A percentile compares a stretch with the other conserved stretches of the same genome.
Evolutionary conservation across 169 alveolate species (phyloP).

Genomic region (Pseudocohnilembus persalinus): DNA sequence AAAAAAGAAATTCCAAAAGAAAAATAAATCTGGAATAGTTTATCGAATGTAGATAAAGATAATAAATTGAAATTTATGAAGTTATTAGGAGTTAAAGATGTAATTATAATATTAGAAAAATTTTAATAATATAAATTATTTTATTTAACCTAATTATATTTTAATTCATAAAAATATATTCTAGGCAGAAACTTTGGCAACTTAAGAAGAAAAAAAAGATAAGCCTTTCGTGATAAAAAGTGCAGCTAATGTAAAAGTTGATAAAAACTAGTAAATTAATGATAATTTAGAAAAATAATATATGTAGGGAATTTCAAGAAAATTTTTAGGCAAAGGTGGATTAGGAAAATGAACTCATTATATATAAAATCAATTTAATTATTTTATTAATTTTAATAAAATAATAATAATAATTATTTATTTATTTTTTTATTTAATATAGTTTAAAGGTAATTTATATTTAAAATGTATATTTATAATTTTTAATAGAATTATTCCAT

Average conservation of each 20-base stretch:
- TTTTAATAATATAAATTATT: too few relatives aligned
- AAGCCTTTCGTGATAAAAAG: neutral
- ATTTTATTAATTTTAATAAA: too few relatives aligned
- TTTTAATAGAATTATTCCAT: too few relatives aligned
- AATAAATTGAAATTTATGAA: neutral
- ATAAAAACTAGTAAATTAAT: neutral
- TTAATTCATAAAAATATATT: too few relatives aligned
- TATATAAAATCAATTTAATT: too few relatives aligned
- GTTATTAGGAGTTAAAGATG: neutral
- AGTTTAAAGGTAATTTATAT: too few relatives aligned
- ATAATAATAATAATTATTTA: too few relatives aligned
- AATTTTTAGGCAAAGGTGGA: neutral
- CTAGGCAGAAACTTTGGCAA: too few relatives aligned
- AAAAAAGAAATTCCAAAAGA: neutral
- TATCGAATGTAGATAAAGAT: neutral
- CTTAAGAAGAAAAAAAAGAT: neutral
- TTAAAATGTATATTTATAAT: too few relatives aligned
- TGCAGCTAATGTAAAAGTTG: neutral
- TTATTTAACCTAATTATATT: neutral
- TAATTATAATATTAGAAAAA: neutral
- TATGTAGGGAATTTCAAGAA: neutral
- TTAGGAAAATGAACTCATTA: neutral
- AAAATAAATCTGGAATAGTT: neutral
- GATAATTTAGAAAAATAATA: neutral
- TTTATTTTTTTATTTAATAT: too few relatives aligned